Percentiles rank a stretch among this genome's conserved stretches.
Conservation (phyloP, 148 eudicot genomes). For the Rhododendron griersonianum region DNA sequence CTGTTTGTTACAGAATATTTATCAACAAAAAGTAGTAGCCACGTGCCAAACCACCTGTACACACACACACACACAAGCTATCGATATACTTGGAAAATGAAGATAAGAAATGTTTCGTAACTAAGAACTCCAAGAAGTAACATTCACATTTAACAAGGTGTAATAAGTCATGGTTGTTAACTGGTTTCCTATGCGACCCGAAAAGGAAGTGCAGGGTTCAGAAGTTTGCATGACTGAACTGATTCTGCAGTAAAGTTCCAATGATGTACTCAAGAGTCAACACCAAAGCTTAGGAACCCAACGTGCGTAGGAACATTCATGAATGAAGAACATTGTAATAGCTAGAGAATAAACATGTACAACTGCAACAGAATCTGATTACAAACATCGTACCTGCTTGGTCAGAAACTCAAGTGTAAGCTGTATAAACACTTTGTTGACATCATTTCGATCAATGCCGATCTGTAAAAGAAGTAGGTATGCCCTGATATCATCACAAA, state of each 20-base stretch:
- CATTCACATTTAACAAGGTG: not conserved
- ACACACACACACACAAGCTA: no score
- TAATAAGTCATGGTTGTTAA: not conserved
- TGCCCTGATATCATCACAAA: not conserved
- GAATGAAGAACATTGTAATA: not conserved
- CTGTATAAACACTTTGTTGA: constrained; percentile 73
- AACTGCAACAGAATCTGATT: not conserved
- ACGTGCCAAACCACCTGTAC: no score
- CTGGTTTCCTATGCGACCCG: not conserved
- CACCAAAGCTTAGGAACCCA: not conserved
- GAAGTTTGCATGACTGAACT: not conserved
- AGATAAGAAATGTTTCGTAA: not conserved
- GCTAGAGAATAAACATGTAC: not conserved
- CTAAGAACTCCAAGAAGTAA: not conserved
- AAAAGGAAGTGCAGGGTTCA: not conserved
- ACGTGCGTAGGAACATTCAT: not conserved
- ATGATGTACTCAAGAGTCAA: not conserved
- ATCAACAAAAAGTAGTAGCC: not conserved
- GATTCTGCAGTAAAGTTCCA: not conserved
- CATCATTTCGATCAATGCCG: constrained; percentile 74
- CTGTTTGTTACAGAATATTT: not conserved
- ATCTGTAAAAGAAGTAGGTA: constrained; percentile 50
- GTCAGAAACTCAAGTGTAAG: constrained; percentile 86
- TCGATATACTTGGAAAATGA: no score
- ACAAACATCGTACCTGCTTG: constrained; percentile 60